Conservation (phyloP, 495 filamentous ascomycete genomes). For the Apiosordaria backusii region DNA sequence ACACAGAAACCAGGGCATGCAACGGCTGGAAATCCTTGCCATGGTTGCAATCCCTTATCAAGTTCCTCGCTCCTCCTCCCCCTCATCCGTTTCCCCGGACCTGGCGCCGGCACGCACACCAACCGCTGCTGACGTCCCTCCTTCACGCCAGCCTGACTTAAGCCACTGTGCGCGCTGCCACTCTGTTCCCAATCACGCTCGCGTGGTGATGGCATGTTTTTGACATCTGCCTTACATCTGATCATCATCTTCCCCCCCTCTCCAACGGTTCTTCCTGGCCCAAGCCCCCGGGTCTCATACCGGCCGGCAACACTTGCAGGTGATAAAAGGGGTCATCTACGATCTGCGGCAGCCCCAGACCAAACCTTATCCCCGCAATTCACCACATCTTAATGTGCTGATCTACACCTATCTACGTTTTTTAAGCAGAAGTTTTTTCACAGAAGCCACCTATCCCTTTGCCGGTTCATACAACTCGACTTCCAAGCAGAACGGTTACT, state of each 20-base stretch:
- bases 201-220: constrained; percentile 7
- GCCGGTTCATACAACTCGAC: background rate
- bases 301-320: background rate
- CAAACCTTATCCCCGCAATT: background rate
- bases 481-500: background rate
- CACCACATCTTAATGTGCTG: background rate
- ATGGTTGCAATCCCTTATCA: background rate
- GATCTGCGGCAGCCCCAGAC: no score
- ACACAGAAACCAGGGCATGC: background rate
- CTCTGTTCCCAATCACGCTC: background rate
- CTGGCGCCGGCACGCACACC: constrained; percentile 3
- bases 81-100: constrained; percentile 15
- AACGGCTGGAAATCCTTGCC: background rate
- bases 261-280: background rate
- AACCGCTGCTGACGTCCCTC: background rate
- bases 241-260: no score
- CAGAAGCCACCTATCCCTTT: no score
- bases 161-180: background rate
- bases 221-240: background rate
- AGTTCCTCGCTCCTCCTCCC: background rate
- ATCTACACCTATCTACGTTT: background rate
- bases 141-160: constrained; percentile 4
- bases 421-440: background rate
- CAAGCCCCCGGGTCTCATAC: background rate
- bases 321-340: background rate